Conservation (phyloP, 2,329 filamentous ascomycete species). For the Phaeoacremonium minimum region DNA sequence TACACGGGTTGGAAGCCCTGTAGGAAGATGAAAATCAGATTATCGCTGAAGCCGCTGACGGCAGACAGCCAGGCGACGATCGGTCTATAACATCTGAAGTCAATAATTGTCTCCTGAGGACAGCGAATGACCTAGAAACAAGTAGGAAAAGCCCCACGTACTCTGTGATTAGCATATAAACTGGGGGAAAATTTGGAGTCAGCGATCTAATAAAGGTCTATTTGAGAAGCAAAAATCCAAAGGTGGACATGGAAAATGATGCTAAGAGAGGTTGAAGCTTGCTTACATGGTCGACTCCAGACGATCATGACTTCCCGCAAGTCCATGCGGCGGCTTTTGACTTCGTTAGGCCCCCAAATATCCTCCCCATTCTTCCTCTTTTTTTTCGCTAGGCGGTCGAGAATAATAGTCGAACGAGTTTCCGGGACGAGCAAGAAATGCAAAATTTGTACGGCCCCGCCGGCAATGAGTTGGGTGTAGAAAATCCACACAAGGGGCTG, state of each 20-base stretch:
- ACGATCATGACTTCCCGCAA: too few species aligned
- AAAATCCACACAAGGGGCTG: slow-evolving; percentile 55
- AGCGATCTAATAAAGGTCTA: too few species aligned
- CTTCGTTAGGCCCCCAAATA: slow-evolving; percentile 36
- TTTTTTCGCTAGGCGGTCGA: slow-evolving; percentile 54
- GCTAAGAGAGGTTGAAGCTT: too few species aligned
- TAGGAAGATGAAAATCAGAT: slow-evolving; percentile 64
- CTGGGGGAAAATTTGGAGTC: too few species aligned
- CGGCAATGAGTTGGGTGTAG: slow-evolving; percentile 58
- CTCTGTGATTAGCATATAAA: slow-evolving; percentile 59
- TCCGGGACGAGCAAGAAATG: slow-evolving; percentile 52
- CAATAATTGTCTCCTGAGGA: too few species aligned
- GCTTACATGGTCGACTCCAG: too few species aligned
- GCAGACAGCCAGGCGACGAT: slow-evolving; percentile 59
- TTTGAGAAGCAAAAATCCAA: too few species aligned
- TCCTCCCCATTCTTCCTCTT: slow-evolving; percentile 42
- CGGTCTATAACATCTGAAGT: too few species aligned
- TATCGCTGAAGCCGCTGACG: slow-evolving; percentile 59
- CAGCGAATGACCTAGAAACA: too few species aligned
- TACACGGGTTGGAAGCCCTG: slow-evolving; percentile 59
- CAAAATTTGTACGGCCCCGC: slow-evolving; percentile 42
- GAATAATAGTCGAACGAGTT: slow-evolving; percentile 51
- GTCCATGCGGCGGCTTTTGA: too few species aligned
- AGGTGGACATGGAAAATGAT: too few species aligned
- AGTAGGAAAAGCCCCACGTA: too few species aligned